Evolutionary conservation across 2,329 filamentous ascomycete species (phyloP), one percentile per base, ranked within the genome.

Genomic region (Eutypa lata): DNA sequence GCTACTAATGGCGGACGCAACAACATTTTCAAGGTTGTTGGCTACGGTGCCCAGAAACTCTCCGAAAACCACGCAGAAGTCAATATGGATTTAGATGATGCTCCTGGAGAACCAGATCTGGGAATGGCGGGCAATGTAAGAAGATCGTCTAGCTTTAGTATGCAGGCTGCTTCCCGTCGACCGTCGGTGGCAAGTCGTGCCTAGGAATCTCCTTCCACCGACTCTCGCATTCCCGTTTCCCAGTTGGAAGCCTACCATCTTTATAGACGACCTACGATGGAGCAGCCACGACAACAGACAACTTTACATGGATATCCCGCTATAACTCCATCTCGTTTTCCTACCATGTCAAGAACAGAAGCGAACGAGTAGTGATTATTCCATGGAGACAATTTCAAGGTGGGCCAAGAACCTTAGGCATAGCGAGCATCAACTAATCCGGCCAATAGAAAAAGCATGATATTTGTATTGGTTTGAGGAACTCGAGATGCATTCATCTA

Each of bases 1-100:
- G 85, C 85, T 5, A 86, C 85, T 0, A 88, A 86, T 56, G 82
- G 82, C 40, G 84, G 84, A 8, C 79, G 81, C 19, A 78, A 81
- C 53, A 87, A 87, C 57, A 87, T 87, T 22, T 87, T 87, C 66
- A 81, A 77, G 57, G 81, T 86, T 2, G 72, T 73, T 7, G 82
- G 82, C 11, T 79, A 72, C 54, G 82, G 82, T 2, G 75, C 77
- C 14, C 82, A 85, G 65, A 79, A 71, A 57, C 69, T 83, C 22
- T 72, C 78, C 0, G 76, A 80, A 0, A 74, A 73, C 4, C 79
- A 82, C 58, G 73, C 73, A 0, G 76, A 72, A 11, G 58, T 73
- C 10, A 62, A 52, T 47, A 64, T 71, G 56, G 76, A 81, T 26
- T 68, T 72, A 19, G 81, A 83, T 53, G 82, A 84, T 59, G 82